A percentile compares a stretch with the other conserved stretches of the same genome.
phyloP scores from a whole-genome alignment of 2,329 filamentous ascomycete genomes.

The Penicillium sclerotiorum region DNA sequence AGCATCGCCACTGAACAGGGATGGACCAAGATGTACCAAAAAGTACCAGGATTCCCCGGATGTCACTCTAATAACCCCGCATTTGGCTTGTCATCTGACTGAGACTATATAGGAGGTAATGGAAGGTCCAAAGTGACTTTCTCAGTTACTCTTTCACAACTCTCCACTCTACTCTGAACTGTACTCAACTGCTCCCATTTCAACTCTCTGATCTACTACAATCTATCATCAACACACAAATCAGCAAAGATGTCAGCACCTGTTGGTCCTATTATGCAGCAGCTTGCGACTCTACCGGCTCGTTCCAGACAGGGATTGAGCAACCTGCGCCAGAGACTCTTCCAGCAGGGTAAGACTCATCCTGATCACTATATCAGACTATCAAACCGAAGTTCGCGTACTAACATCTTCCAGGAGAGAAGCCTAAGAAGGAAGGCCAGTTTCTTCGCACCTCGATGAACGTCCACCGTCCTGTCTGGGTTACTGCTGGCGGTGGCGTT shows the following conservation, averaged over 20 bases:
- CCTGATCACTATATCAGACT: neutral
- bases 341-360: slow-evolving; percentile 28
- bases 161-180: slow-evolving; percentile 14
- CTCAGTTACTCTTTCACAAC: slow-evolving; percentile 3
- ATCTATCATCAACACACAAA: neutral
- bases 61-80: slow-evolving; percentile 29
- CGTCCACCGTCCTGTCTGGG: slow-evolving; percentile 37
- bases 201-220: slow-evolving; percentile 4
- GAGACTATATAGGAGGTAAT: slow-evolving; percentile 19
- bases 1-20: slow-evolving; percentile 10
- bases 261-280: slow-evolving; percentile 24
- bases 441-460: slow-evolving; percentile 34
- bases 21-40: no score
- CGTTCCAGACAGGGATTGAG: slow-evolving; percentile 28
- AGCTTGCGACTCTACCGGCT: slow-evolving; percentile 25
- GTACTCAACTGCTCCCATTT: neutral
- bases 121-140: neutral
- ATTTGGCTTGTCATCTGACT: slow-evolving; percentile 26
- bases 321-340: slow-evolving; percentile 27
- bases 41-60: no score
- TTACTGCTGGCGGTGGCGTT: slow-evolving; percentile 31
- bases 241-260: slow-evolving; percentile 25
- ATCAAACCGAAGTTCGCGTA: neutral
- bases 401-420: slow-evolving; percentile 27
- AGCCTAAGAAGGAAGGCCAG: slow-evolving; percentile 30